Evolutionary conservation across 768 basidiomycete genomes (phyloP).

Genomic region (Lactarius pseudohatsudake): DNA sequence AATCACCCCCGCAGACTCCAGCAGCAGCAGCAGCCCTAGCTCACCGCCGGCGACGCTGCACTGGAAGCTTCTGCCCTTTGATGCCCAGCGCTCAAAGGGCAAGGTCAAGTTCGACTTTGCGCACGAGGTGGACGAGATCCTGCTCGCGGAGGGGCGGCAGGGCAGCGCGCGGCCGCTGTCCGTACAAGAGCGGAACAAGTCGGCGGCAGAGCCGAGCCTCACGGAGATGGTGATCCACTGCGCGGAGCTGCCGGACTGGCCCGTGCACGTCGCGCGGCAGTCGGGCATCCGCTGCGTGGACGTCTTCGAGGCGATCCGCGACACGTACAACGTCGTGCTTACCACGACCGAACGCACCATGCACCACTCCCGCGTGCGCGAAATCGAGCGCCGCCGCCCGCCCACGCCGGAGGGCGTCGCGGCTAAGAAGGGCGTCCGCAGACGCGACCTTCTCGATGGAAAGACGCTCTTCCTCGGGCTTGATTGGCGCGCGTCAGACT

Average conservation of each 20-base stretch:
- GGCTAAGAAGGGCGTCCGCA: constrained; percentile 46
- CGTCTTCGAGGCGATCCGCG: constrained; percentile 58
- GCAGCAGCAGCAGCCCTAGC: constrained; percentile 14
- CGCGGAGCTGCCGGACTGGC: constrained; percentile 41
- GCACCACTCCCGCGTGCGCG: constrained; percentile 29
- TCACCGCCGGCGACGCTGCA: constrained; percentile 43
- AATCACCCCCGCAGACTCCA: constrained; percentile 8
- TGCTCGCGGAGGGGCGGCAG: constrained; percentile 33
- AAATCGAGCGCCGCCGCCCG: constrained; percentile 41
- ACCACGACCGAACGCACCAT: constrained; percentile 44
- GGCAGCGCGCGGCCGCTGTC: constrained; percentile 35
- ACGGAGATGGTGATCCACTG: constrained; percentile 53
- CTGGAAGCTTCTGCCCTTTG: constrained; percentile 51
- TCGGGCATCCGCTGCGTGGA: constrained; percentile 54
- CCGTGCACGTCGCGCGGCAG: constrained; percentile 44
- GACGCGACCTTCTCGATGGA: constrained; percentile 56
- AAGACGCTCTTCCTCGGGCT: constrained; percentile 56
- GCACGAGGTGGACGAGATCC: constrained; percentile 33
- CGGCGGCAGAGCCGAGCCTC: constrained; percentile 44
- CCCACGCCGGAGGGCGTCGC: constrained; percentile 35
- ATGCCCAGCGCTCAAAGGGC: constrained; percentile 36
- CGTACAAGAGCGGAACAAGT: constrained; percentile 42
- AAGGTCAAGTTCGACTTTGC: constrained; percentile 52
- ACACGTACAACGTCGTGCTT: constrained; percentile 46
- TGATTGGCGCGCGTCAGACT: constrained; percentile 25